Evolutionary conservation across 179 eudicot genomes (phyloP), one percentile per base, ranked within the genome.

Genomic region (Corrigiola litoralis): DNA sequence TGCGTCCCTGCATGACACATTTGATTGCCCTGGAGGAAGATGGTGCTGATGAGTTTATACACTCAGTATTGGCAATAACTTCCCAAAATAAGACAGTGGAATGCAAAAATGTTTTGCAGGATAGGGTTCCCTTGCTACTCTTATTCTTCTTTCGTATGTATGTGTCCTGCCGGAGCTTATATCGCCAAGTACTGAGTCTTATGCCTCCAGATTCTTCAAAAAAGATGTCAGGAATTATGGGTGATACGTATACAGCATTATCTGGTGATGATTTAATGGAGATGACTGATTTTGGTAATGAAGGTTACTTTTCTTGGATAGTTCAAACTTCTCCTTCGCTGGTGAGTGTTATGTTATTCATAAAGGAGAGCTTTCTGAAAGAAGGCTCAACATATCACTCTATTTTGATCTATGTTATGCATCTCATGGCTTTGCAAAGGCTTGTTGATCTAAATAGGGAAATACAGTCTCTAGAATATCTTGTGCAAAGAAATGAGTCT

Each of bases 371-470:
- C 53, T 79, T 56, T 75, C 46, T 71, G 68, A 66, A 75, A 31
- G 73, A 79, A 60, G 73, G 71, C 65, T 75, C 66, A 72, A 75
- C 48, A 24, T 74, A 65, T 66, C 68, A 73, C 63, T 67, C 88
- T 11, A 73, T 87, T 55, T 62, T 95, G 77, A 71, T 80, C 61
- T 95, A 86, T 72, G 81, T 85, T 41, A 58, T 88, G 71, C 86
- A 79, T 71, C 52, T 71, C 63, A 91, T 91, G 89, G 80, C 82
- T 69, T 60, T 91, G 55, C 97, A 95, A 83, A 85, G 95, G 84
- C 88, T 95, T 83, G 87, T 72, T 72, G 97, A 95, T 79, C 69
- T 95, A 72, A 85, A 82, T 74, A 76, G 88, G 84, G 84, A 78
- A 74, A 78, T 91, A 55, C 82, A 78, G 48, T 78, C 84, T 55